These are phyloP conservation scores for Chalciporus chontae DNA, from an alignment of 768 basidiomycete species.

Conservation along the genomic window DNA sequence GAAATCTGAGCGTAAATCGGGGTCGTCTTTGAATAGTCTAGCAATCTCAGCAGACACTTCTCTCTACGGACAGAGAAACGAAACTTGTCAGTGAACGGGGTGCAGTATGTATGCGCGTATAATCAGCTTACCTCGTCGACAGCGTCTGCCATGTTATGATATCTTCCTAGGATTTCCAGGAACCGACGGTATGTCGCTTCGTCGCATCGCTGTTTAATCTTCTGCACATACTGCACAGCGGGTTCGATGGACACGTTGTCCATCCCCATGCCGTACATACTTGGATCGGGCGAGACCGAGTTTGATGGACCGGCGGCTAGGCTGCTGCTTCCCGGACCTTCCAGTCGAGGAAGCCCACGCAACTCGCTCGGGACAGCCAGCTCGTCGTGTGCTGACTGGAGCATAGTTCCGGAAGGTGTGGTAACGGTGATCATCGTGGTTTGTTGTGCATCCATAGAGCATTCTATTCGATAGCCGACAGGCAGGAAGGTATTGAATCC, in stretches of 20 bases:
- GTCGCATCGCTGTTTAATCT: constrained; percentile 93
- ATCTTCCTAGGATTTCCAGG: constrained; percentile 67
- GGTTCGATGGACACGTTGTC: constrained; percentile 57
- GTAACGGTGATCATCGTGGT: constrained; percentile 71
- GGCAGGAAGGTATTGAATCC: constrained; percentile 99
- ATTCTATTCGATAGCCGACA: constrained; percentile 90
- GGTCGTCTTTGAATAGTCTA: constrained; percentile 68
- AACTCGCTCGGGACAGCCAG: constrained; percentile 36
- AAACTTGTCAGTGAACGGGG: not conserved
- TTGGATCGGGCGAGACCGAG: constrained; percentile 18
- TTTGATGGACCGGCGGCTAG: constrained; percentile 4
- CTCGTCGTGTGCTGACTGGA: constrained; percentile 50
- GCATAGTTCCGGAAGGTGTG: constrained; percentile 64
- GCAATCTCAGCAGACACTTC: constrained; percentile 70
- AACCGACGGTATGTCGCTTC: constrained; percentile 83
- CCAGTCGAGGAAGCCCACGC: constrained; percentile 28
- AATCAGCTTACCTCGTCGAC: constrained; percentile 51
- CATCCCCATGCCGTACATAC: constrained; percentile 28
- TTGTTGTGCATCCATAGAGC: constrained; percentile 60
- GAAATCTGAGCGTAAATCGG: constrained; percentile 72
- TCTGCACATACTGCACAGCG: constrained; percentile 93
- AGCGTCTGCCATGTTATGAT: constrained; percentile 56
- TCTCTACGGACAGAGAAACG: constrained; percentile 35
- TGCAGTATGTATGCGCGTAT: constrained; percentile 3
- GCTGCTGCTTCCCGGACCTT: constrained; percentile 8